phyloP scores from a whole-genome alignment of 768 basidiomycete genomes.

The Russula foetens region DNA sequence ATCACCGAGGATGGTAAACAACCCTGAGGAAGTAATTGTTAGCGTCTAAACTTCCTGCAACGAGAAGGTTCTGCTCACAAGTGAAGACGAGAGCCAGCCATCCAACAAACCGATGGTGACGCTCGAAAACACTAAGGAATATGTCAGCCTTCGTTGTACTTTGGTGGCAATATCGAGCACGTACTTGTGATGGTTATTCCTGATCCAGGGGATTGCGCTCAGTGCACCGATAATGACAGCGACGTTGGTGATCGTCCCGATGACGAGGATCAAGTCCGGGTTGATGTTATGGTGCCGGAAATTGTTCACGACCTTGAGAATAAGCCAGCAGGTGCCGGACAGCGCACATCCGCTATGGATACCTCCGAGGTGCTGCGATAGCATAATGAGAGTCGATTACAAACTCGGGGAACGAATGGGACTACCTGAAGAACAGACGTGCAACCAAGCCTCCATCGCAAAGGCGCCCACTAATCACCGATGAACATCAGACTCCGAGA shows the following conservation, averaged over 20 bases:
- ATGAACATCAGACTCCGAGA: background rate
- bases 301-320: constrained; percentile 30
- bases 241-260: constrained; percentile 35
- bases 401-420: background rate
- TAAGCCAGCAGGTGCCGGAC: constrained; percentile 32
- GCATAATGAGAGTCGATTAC: background rate
- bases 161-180: constrained; percentile 11
- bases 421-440: constrained; percentile 62
- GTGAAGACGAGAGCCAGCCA: constrained; percentile 29
- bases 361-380: constrained; percentile 34
- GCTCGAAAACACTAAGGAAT: constrained; percentile 33
- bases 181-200: constrained; percentile 37
- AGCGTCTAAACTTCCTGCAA: background rate
- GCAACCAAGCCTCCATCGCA: constrained; percentile 63
- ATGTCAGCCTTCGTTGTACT: no score
- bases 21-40: constrained; percentile 28
- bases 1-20: constrained; percentile 36
- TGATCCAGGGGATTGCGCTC: constrained; percentile 37
- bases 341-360: constrained; percentile 37
- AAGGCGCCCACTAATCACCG: constrained; percentile 53
- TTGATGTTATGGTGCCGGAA: constrained; percentile 30
- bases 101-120: constrained; percentile 37
- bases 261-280: constrained; percentile 31
- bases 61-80: constrained; percentile 12
- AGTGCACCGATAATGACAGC: constrained; percentile 30